Percentiles rank a stretch among this genome's conserved stretches.
Evolutionary conservation across 371 early-diverging fungal species (phyloP).

Genomic region (Apophysomyces variabilis): DNA sequence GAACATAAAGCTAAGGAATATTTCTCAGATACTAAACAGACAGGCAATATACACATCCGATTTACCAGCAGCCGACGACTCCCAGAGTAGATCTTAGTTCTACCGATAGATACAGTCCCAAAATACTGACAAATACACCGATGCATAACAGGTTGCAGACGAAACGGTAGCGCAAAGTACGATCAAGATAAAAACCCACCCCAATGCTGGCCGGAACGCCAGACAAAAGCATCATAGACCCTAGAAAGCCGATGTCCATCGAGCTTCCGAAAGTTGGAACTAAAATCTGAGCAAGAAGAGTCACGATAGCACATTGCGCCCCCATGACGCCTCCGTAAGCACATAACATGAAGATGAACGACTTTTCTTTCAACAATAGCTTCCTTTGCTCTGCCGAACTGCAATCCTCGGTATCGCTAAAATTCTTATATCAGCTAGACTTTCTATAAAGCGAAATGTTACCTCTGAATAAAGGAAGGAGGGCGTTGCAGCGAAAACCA

Average conservation of each 20-base stretch:
- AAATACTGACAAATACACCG: slow-evolving; percentile 28
- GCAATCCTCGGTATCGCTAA: slow-evolving; percentile 6
- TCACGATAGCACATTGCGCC: slow-evolving; percentile 55
- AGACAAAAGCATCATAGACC: slow-evolving; percentile 44
- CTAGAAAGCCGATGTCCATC: slow-evolving; percentile 46
- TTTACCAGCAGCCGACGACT: slow-evolving; percentile 42
- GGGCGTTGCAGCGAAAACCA: slow-evolving; percentile 28
- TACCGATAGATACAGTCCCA: slow-evolving; percentile 33
- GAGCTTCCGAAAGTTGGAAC: slow-evolving; percentile 41
- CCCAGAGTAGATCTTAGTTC: slow-evolving; percentile 29
- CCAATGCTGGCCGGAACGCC: slow-evolving; percentile 51
- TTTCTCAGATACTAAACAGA: not conserved
- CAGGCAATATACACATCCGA: not conserved
- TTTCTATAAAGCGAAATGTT: not conserved
- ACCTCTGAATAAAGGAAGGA: slow-evolving; percentile 32
- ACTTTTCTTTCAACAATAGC: slow-evolving; percentile 16
- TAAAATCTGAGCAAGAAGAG: slow-evolving; percentile 53
- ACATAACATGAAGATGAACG: slow-evolving; percentile 30
- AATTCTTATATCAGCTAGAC: not conserved
- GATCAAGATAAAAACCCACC: slow-evolving; percentile 50
- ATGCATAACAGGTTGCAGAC: slow-evolving; percentile 37
- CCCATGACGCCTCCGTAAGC: slow-evolving; percentile 54
- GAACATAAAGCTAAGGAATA: slow-evolving; percentile 23
- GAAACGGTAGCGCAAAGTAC: slow-evolving; percentile 36
- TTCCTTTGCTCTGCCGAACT: slow-evolving; percentile 30